A percentile compares a stretch with the other conserved stretches of the same genome.
phyloP scores from a whole-genome alignment of 495 filamentous ascomycete genomes.

The Entonaema liquescens region DNA sequence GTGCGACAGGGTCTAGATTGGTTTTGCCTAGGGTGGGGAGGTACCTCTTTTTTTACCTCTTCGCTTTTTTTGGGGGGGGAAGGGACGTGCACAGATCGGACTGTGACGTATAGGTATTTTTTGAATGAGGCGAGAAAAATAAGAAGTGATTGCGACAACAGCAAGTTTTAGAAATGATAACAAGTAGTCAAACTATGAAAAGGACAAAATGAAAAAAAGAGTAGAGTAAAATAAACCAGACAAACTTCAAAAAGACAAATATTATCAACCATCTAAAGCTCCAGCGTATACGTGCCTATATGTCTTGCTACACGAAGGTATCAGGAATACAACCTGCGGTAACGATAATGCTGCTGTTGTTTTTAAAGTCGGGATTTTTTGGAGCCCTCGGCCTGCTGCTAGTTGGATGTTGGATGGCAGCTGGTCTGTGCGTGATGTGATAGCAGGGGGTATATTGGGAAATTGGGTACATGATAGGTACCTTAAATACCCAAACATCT shows the following conservation, averaged over 20 bases:
- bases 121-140: background rate
- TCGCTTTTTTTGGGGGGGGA: background rate
- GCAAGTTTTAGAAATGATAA: background rate
- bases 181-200: background rate
- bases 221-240: too few species aligned
- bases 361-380: conserved; percentile 7
- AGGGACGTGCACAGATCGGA: background rate
- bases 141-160: background rate
- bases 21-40: conserved; percentile 1
- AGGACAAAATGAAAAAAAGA: too few species aligned
- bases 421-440: background rate
- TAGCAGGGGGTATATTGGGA: background rate
- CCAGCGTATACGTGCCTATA: background rate
- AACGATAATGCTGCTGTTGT: background rate
- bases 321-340: background rate
- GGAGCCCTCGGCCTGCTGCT: background rate
- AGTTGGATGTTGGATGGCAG: background rate
- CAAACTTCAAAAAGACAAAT: background rate
- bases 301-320: background rate
- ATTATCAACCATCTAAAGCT: background rate
- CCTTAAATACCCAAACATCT: background rate
- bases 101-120: conserved; percentile 29
- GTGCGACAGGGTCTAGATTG: conserved; percentile 38
- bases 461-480: background rate
- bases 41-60: background rate